phyloP scores from a whole-genome alignment of 2,329 filamentous ascomycete genomes.

The Fusarium concolor region DNA sequence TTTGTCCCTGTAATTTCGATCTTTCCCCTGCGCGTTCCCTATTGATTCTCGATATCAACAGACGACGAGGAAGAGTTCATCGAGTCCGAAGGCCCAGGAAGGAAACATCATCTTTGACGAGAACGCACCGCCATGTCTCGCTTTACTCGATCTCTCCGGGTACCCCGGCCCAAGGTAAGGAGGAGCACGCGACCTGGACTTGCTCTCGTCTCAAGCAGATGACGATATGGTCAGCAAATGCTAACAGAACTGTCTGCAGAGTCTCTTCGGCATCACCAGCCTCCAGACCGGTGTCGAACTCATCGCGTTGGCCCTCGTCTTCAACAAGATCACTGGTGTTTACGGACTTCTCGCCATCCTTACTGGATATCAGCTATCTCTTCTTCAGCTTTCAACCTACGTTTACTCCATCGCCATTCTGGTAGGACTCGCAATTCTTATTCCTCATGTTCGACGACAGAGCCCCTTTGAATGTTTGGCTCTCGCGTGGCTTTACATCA shows the following conservation, averaged over 20 bases:
- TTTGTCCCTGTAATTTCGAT: slow-evolving; percentile 28
- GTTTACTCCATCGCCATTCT: slow-evolving; percentile 84
- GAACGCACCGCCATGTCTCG: slow-evolving; percentile 48
- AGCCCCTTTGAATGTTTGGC: slow-evolving; percentile 82
- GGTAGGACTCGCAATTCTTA: slow-evolving; percentile 73
- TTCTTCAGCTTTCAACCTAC: slow-evolving; percentile 90
- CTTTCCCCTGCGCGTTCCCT: slow-evolving; percentile 22
- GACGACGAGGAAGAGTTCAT: not conserved
- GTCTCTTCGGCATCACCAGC: slow-evolving; percentile 86
- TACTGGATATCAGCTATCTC: slow-evolving; percentile 85
- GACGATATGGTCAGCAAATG: slow-evolving; percentile 5
- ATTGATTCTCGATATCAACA: slow-evolving; percentile 12
- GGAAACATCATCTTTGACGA: slow-evolving; percentile 10
- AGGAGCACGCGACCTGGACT: slow-evolving; percentile 20
- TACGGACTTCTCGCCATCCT: slow-evolving; percentile 91
- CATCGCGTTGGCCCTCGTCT: slow-evolving; percentile 82
- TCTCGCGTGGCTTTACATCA: slow-evolving; percentile 85
- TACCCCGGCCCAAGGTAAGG: slow-evolving; percentile 56
- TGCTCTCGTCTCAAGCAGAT: slow-evolving; percentile 3
- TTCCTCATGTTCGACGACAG: slow-evolving; percentile 83
- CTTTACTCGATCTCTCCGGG: slow-evolving; percentile 54
- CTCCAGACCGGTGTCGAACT: slow-evolving; percentile 88
- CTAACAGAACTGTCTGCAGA: slow-evolving; percentile 61
- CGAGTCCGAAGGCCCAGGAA: slow-evolving; percentile 2
- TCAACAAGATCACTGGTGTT: slow-evolving; percentile 93